Base-by-base conservation (phyloP, 148 eudicot genomes). In the Arbutus unedo region DNA sequence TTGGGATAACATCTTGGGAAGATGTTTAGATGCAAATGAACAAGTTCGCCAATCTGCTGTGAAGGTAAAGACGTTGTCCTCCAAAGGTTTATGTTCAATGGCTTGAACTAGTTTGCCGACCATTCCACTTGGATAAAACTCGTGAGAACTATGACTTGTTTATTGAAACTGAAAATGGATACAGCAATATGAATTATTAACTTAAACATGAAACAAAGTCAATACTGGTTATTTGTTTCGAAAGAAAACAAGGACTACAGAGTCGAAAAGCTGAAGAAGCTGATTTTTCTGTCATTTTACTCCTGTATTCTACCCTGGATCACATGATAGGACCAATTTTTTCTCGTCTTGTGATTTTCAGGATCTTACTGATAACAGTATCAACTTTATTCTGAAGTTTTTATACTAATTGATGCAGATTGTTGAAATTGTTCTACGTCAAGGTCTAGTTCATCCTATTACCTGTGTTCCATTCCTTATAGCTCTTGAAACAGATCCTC, bases 361-460 rank as follows among this genome's bases (percentile, higher is more conserved):
- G 31, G 67, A 44, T 68, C 47, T 80, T 50, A 7, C 23, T 38
- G 25, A n/a, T 67, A 8, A 31, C 23, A 49, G 57, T 67, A 50
- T 31, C 56, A 3, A 67, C 19, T 66, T 25, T 60, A 45, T n/a
- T 54, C 47, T 31, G 38, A 31, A 23, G 23, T 44, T 25, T 8
- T 60, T 56, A 47, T 79, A 43, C 56, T 72, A 54, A 80, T 50
- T 53, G 53, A 10, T 81, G 84, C 92, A 96, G 99, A 96, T 94
- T 88, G 95, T 96, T 73, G 99, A 96, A 86, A 87, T 94, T 79
- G 97, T 93, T 79, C 88, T 96, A 74, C 99, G 99, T 68, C 99
- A 96, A 87, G 99, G 99, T 82, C 95, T 96, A 78, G 98, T 96
- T 71, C 99, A 96, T 89, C 99, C 99, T 66, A 94, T 96, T 76